A percentile compares a stretch with the other conserved stretches of the same genome.
Conservation (phyloP, 306 rosid species). For the Aeschynomene evenia region DNA sequence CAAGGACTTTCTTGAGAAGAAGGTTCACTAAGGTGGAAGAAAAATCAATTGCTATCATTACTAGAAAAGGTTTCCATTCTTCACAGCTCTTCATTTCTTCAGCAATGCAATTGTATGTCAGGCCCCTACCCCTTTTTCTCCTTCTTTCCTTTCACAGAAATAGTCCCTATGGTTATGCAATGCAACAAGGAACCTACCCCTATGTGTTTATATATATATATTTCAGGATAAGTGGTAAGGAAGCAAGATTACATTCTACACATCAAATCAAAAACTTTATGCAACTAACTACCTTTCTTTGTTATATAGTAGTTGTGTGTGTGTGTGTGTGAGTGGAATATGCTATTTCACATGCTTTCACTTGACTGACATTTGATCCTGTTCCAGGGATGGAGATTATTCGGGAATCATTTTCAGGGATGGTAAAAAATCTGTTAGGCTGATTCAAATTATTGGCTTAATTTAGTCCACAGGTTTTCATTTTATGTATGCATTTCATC, state of each 20-base stretch:
- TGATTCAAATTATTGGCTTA: constrained; percentile 29
- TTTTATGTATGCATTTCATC: constrained; percentile 25
- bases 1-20: constrained; percentile 83
- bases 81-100: constrained; percentile 44
- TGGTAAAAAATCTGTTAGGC: constrained; percentile 5
- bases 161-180: constrained; percentile 18
- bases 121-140: constrained; percentile 27
- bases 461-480: constrained; percentile 50
- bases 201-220: constrained; percentile 42
- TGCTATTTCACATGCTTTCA: constrained; percentile 43
- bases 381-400: constrained; percentile 25
- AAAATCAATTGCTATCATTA: constrained; percentile 70
- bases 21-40: constrained; percentile 67
- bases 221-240: constrained; percentile 56
- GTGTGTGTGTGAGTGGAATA: constrained; percentile 11
- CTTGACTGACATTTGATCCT: constrained; percentile 41
- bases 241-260: constrained; percentile 73
- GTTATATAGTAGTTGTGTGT: constrained; percentile 35
- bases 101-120: constrained; percentile 34
- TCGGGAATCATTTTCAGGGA: constrained; percentile 39
- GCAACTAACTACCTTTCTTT: constrained; percentile 51
- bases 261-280: constrained; percentile 64
- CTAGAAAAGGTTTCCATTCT: constrained; percentile 78
- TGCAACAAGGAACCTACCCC: constrained; percentile 21
- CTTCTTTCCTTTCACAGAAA: constrained; percentile 17